Conservation (phyloP, 345 rosid genomes). For the Citrus glauca region DNA sequence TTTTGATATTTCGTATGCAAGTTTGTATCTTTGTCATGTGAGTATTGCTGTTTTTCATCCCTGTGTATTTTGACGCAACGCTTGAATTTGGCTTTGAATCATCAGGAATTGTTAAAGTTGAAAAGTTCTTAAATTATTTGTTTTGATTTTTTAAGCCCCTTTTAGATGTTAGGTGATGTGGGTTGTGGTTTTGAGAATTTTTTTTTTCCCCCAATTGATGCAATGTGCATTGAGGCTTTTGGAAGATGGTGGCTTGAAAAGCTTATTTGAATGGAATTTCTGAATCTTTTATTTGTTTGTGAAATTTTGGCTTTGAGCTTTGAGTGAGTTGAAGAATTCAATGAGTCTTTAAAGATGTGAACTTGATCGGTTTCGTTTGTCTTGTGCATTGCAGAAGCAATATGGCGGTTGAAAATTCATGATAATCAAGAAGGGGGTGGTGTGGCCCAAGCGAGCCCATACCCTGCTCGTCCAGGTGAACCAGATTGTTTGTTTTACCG, state of each 20-base stretch:
- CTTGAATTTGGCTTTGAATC: not conserved
- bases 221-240: not conserved
- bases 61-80: not conserved
- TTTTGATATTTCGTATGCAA: not conserved
- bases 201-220: not conserved
- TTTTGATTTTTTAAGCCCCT: no score
- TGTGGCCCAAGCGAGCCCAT: slow-evolving; percentile 38
- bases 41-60: not conserved
- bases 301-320: slow-evolving; percentile 3
- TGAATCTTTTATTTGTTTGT: not conserved
- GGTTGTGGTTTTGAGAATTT: slow-evolving; percentile 1
- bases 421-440: slow-evolving; percentile 41
- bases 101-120: not conserved
- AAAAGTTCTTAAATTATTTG: no score
- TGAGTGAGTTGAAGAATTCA: not conserved
- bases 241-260: not conserved
- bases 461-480: slow-evolving; percentile 79
- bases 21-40: not conserved
- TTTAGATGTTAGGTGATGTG: slow-evolving; percentile 5
- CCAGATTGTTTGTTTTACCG: slow-evolving; percentile 60
- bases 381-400: slow-evolving; percentile 36
- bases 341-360: not conserved
- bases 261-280: not conserved
- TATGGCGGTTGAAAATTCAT: slow-evolving; percentile 50
- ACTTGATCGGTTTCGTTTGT: not conserved